These are phyloP conservation scores for Trypanosoma theileri DNA, from an alignment of 208 protist species.

Conservation along the genomic window DNA sequence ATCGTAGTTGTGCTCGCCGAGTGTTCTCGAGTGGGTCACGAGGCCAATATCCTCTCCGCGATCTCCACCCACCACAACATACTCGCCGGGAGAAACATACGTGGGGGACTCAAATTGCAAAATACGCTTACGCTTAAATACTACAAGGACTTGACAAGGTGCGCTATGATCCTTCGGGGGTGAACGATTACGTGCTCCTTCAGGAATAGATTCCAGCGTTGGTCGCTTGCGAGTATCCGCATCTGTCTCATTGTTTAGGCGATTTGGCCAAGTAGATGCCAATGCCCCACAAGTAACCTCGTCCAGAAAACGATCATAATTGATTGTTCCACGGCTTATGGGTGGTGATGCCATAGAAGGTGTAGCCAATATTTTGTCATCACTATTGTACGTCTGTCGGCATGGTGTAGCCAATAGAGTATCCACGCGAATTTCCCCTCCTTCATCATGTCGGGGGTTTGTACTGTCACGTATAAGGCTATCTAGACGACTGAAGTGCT, in stretches of 20 bases:
- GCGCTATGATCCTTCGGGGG: slow-evolving; percentile 53
- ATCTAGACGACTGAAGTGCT: slow-evolving; percentile 22
- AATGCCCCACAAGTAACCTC: slow-evolving; percentile 26
- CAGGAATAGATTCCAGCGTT: slow-evolving; percentile 42
- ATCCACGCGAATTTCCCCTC: slow-evolving; percentile 35
- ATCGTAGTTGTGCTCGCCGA: slow-evolving; percentile 16
- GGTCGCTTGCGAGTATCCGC: slow-evolving; percentile 56
- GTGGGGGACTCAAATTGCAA: slow-evolving; percentile 79
- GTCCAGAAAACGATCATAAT: slow-evolving; percentile 59
- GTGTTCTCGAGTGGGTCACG: slow-evolving; percentile 73
- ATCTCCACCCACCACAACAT: slow-evolving; percentile 89
- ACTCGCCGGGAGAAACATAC: slow-evolving; percentile 82
- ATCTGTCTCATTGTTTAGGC: slow-evolving; percentile 29
- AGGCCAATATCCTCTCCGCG: slow-evolving; percentile 91
- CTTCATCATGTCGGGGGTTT: slow-evolving; percentile 42
- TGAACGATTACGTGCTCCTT: slow-evolving; percentile 31
- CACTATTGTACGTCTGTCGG: slow-evolving; percentile 35
- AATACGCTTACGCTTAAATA: slow-evolving; percentile 88
- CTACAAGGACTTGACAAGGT: slow-evolving; percentile 88
- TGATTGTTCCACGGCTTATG: slow-evolving; percentile 35
- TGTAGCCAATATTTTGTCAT: slow-evolving; percentile 34
- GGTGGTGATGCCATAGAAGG: slow-evolving; percentile 54
- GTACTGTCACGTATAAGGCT: slow-evolving; percentile 7
- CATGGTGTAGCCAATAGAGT: slow-evolving; percentile 41
- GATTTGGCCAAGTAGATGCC: slow-evolving; percentile 11